Percentiles rank a stretch among this genome's conserved stretches.
Conservation (phyloP, 345 rosid genomes). For the Citrus sp. region DNA sequence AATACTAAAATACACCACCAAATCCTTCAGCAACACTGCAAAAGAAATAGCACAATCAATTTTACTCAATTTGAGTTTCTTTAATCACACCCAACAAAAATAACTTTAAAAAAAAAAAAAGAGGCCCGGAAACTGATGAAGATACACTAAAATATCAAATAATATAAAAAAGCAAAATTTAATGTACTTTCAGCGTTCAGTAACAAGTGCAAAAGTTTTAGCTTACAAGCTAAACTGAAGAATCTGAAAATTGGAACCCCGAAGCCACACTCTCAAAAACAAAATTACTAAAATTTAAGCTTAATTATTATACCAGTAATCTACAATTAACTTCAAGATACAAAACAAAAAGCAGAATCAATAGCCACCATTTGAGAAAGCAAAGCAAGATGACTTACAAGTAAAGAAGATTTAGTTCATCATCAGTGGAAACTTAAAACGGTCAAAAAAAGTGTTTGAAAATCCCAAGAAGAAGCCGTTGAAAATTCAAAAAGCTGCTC, state of each 20-base stretch:
- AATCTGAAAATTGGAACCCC: not conserved
- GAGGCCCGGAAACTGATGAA: not conserved
- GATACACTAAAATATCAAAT: not conserved
- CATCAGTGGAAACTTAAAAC: not conserved
- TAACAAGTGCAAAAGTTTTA: not conserved
- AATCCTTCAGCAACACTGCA: constrained; percentile 2
- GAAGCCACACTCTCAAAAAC: not conserved
- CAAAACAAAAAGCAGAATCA: not conserved
- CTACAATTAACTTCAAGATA: not conserved
- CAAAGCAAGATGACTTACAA: not conserved
- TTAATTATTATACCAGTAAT: not conserved
- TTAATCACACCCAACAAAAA: not conserved
- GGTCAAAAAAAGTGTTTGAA: not conserved
- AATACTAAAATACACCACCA: constrained; percentile 7
- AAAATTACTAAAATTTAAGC: not conserved
- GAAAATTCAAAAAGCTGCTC: constrained; percentile 5
- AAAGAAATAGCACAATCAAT: not conserved
- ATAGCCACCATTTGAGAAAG: not conserved
- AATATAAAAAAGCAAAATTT: not conserved
- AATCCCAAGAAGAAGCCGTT: not conserved
- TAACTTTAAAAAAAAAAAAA: not conserved
- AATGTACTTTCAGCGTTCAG: not conserved
- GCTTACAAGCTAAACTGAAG: not conserved
- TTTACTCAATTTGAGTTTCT: not conserved
- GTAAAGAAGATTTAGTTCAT: not conserved